phyloP scores from a whole-genome alignment of 345 rosid species.

The Diplotaxis tenuifolia region DNA sequence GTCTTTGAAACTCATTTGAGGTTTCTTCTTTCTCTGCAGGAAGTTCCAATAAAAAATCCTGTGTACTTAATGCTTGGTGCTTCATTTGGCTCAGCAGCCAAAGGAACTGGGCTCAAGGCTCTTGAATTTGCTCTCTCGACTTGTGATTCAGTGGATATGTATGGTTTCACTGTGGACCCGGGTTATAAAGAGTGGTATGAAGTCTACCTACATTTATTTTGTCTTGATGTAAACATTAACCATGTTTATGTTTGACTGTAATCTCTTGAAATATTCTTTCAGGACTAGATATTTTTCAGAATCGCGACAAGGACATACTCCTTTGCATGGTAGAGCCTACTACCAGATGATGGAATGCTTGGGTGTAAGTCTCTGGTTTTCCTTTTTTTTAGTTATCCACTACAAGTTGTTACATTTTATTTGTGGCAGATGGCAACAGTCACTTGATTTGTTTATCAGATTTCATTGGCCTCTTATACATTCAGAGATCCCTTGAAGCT shows the following conservation, averaged over 20 bases:
- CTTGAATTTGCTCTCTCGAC: conserved; percentile 90
- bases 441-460: background rate
- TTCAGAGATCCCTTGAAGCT: background rate
- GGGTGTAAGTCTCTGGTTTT: conserved; percentile 65
- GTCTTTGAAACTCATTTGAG: background rate
- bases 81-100: conserved; percentile 96
- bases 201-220: background rate
- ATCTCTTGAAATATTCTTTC: conserved; percentile 27
- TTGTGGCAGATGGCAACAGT: background rate
- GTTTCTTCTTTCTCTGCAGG: conserved; percentile 50
- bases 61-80: conserved; percentile 93
- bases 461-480: background rate
- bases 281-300: conserved; percentile 99
- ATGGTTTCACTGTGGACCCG: conserved; percentile 96
- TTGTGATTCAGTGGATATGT: conserved; percentile 91
- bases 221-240: background rate
- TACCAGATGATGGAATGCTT: conserved; percentile 99
- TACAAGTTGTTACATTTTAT: background rate
- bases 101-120: conserved; percentile 97
- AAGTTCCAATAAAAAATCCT: conserved; percentile 85
- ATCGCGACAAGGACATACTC: conserved; percentile 95
- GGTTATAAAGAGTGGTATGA: conserved; percentile 71
- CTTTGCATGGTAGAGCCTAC: conserved; percentile 95
- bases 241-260: background rate
- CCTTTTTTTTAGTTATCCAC: background rate